Evolutionary conservation across 352 stramenopile species (phyloP).

Genomic region (Pythium rhizo-oryzae): DNA sequence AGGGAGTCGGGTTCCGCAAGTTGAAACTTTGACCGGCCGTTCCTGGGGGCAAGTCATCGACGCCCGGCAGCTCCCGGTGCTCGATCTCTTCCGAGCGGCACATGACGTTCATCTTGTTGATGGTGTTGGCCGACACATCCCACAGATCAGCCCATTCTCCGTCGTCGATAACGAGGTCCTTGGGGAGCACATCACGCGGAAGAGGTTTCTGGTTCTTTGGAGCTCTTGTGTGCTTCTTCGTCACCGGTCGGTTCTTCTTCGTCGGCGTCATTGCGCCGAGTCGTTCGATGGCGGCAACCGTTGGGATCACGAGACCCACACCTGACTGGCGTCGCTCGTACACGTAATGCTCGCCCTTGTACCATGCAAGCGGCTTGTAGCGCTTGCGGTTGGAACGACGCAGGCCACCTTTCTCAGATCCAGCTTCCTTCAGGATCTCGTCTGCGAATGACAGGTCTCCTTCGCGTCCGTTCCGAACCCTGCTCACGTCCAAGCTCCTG

Average conservation of each 20-base stretch:
- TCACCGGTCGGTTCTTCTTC: conserved; percentile 37
- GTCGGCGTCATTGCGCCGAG: conserved; percentile 58
- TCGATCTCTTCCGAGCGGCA: conserved; percentile 75
- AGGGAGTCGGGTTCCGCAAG: conserved; percentile 59
- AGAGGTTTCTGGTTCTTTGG: conserved; percentile 43
- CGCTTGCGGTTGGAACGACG: conserved; percentile 77
- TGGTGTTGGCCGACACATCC: conserved; percentile 50
- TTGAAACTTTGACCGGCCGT: conserved; percentile 91
- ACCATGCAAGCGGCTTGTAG: conserved; percentile 88
- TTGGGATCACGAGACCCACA: conserved; percentile 80
- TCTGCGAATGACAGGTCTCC: conserved; percentile 40
- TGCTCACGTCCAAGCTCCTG: conserved; percentile 27
- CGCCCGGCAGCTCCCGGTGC: conserved; percentile 66
- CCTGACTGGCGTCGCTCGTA: conserved; percentile 85
- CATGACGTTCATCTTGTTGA: conserved; percentile 84
- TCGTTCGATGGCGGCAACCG: conserved; percentile 71
- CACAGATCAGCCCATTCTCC: conserved; percentile 79
- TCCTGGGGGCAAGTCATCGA: conserved; percentile 50
- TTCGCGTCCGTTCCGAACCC: conserved; percentile 22
- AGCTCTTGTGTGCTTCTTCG: conserved; percentile 28
- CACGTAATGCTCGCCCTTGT: conserved; percentile 88
- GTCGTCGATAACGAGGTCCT: conserved; percentile 52
- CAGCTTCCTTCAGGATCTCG: conserved; percentile 57
- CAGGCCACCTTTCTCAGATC: conserved; percentile 43
- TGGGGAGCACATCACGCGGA: conserved; percentile 47